These are phyloP conservation scores for Podospora australis DNA, from an alignment of 495 filamentous ascomycete genomes.

Conservation along the genomic window DNA sequence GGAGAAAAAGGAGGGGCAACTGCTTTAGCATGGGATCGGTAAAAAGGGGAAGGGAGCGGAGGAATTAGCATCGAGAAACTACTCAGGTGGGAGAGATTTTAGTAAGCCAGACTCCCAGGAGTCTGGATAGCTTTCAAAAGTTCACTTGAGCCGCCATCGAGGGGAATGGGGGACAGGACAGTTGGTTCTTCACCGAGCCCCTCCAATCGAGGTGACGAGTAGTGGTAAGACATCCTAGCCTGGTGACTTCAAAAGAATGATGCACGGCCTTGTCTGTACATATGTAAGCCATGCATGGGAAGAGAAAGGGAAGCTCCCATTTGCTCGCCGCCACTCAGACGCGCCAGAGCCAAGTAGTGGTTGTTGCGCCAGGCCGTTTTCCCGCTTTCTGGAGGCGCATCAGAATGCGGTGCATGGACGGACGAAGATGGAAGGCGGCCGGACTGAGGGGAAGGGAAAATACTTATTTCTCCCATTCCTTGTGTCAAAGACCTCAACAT, in stretches of 20 bases:
- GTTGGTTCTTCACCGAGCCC: not conserved
- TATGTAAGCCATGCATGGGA: slow-evolving; percentile 2
- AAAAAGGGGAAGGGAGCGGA: not conserved
- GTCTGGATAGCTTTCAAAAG: no score
- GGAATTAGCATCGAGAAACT: no score
- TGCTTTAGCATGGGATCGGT: not conserved
- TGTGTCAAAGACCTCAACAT: not conserved
- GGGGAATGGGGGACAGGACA: not conserved
- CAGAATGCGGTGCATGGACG: not conserved
- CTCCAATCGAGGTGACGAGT: no score
- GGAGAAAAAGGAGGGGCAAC: not conserved
- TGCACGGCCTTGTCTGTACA: not conserved
- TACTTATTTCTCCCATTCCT: not conserved
- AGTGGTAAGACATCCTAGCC: not conserved
- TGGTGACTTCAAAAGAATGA: not conserved
- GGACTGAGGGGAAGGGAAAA: not conserved
- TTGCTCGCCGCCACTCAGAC: not conserved
- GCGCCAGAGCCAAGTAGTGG: not conserved
- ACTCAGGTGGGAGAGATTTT: no score
- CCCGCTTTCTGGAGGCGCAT: not conserved
- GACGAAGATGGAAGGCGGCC: not conserved
- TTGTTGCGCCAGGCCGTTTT: not conserved
- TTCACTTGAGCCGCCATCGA: not conserved
- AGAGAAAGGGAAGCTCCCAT: not conserved
- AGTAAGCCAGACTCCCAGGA: no score